Evolutionary conservation across 805 yeast genomes (phyloP).

Genomic region (Hanseniaspora meyeri): DNA sequence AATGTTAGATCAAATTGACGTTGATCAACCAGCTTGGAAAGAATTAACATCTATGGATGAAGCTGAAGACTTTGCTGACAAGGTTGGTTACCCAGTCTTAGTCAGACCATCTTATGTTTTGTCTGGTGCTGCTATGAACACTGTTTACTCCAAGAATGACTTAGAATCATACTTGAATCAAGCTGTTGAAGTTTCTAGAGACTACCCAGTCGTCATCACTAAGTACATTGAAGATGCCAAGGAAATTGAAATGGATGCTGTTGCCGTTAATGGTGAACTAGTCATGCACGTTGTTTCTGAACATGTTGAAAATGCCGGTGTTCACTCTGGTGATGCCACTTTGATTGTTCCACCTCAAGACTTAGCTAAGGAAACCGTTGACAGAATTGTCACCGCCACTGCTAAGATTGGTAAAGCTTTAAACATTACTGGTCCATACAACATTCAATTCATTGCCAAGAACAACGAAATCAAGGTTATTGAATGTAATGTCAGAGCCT

Average conservation of each 20-base stretch:
- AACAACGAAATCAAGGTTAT: constrained; percentile 76
- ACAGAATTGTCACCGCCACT: constrained; percentile 72
- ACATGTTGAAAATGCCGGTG: constrained; percentile 97
- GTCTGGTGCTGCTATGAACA: constrained; percentile 98
- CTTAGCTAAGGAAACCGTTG: constrained; percentile 52
- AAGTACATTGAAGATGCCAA: constrained; percentile 92
- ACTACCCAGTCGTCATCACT: constrained; percentile 94
- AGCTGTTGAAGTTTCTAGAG: constrained; percentile 87
- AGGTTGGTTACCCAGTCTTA: constrained; percentile 87
- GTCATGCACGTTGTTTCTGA: constrained; percentile 93
- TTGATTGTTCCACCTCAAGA: constrained; percentile 84
- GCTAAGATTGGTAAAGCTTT: constrained; percentile 89
- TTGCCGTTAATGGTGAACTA: constrained; percentile 77
- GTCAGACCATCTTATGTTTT: constrained; percentile 96
- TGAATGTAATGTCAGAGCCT: constrained; percentile 97
- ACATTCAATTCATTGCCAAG: constrained; percentile 85
- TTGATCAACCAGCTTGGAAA: constrained; percentile 97
- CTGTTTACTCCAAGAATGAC: constrained; percentile 66
- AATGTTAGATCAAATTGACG: constrained; percentile 79
- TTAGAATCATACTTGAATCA: constrained; percentile 68
- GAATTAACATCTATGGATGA: constrained; percentile 78
- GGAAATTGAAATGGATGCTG: constrained; percentile 96
- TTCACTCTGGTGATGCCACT: constrained; percentile 98
- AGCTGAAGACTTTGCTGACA: constrained; percentile 72
- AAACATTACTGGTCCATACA: constrained; percentile 95